Percentiles rank a stretch among this genome's conserved stretches.
phyloP scores from a whole-genome alignment of 2,329 filamentous ascomycete species.

The Aspergillus sp. region DNA sequence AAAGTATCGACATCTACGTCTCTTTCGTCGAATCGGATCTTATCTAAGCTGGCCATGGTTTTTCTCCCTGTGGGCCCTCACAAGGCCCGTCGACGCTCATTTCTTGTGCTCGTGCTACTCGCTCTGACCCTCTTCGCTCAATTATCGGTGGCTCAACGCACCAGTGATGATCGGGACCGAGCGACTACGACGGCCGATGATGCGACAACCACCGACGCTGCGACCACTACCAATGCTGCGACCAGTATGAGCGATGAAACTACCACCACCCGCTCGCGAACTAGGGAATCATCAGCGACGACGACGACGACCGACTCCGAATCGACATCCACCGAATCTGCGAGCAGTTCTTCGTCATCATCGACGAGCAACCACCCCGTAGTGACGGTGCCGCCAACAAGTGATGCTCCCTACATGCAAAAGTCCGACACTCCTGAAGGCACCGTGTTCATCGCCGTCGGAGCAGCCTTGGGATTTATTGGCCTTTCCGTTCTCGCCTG shows the following conservation, averaged over 20 bases:
- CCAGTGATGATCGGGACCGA: not conserved
- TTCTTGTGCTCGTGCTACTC: constrained; percentile 20
- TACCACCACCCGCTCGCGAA: constrained; percentile 16
- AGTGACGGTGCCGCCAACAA: constrained; percentile 76
- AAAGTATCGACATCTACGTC: not conserved
- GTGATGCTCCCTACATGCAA: constrained; percentile 87
- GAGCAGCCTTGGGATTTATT: constrained; percentile 80
- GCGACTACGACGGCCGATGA: constrained; percentile 13
- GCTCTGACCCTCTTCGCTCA: constrained; percentile 15
- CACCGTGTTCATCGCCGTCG: constrained; percentile 94
- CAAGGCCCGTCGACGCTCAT: constrained; percentile 13
- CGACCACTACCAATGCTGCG: constrained; percentile 15
- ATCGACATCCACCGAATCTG: constrained; percentile 25
- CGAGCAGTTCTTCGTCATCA: constrained; percentile 12
- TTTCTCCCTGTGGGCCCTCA: constrained; percentile 12
- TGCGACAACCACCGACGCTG: constrained; percentile 16
- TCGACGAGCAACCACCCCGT: constrained; percentile 62
- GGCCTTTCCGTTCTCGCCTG: constrained; percentile 80
- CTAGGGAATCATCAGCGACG: constrained; percentile 20
- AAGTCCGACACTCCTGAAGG: constrained; percentile 82
- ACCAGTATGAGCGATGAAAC: constrained; percentile 6
- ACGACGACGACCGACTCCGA: constrained; percentile 26
- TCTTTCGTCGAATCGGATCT: not conserved
- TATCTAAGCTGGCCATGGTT: constrained; percentile 13
- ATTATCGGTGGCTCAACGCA: constrained; percentile 17